Evolutionary conservation across 2,329 filamentous ascomycete genomes (phyloP).

Genomic region (Fusarium camptoceras): DNA sequence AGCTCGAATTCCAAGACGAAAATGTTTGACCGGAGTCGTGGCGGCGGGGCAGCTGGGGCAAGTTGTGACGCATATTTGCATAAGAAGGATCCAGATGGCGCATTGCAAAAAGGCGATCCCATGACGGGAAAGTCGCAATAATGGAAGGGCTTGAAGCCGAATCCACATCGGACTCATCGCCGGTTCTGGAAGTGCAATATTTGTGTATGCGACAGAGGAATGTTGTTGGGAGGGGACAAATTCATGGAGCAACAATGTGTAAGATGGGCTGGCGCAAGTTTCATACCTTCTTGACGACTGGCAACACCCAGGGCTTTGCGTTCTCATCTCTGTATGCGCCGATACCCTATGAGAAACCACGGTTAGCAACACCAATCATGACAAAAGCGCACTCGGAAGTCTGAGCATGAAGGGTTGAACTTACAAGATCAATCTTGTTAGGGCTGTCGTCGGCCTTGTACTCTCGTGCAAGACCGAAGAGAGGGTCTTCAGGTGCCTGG

Average conservation of each 20-base stretch:
- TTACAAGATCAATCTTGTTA: constrained; percentile 93
- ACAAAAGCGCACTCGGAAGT: neutral
- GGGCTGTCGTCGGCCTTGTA: constrained; percentile 81
- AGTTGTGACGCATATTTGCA: constrained; percentile 28
- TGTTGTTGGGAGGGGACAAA: constrained; percentile 1
- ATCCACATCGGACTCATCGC: constrained; percentile 19
- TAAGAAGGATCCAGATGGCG: constrained; percentile 29
- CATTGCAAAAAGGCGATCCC: constrained; percentile 26
- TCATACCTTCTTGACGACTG: constrained; percentile 92
- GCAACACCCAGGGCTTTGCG: constrained; percentile 96
- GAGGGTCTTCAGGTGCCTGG: constrained; percentile 91
- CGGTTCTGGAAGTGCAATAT: constrained; percentile 2
- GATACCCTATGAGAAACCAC: constrained; percentile 66
- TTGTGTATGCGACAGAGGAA: constrained; percentile 20
- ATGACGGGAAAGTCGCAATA: constrained; percentile 39
- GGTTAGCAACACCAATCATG: constrained; percentile 18
- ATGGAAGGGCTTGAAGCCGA: constrained; percentile 21
- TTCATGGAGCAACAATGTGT: constrained; percentile 11
- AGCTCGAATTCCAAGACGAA: constrained; percentile 34
- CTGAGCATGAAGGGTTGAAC: constrained; percentile 37
- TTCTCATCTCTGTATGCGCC: constrained; percentile 95
- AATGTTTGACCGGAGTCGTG: constrained; percentile 12
- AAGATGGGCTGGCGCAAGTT: constrained; percentile 10
- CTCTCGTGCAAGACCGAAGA: constrained; percentile 92
- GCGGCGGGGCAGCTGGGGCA: constrained; percentile 31